These are phyloP conservation scores for Aspergillus cejpii DNA, from an alignment of 2,329 filamentous ascomycete species.

Conservation along the genomic window DNA sequence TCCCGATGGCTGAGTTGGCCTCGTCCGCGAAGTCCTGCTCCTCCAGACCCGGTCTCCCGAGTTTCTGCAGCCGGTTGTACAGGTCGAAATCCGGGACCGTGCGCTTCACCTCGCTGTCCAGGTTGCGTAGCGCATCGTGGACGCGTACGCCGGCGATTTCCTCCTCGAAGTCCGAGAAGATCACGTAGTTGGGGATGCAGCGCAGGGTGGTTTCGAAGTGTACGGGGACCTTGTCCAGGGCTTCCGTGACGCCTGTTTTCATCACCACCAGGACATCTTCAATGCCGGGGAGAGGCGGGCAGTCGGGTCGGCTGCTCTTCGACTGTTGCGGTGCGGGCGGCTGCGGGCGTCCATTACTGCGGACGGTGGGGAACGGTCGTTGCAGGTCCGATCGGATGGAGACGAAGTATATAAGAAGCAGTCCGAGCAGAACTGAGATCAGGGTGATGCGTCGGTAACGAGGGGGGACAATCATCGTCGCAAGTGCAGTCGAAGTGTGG, in stretches of 20 bases:
- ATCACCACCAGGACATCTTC: constrained; percentile 52
- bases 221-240: constrained; percentile 49
- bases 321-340: constrained; percentile 6
- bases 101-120: constrained; percentile 36
- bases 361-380: constrained; percentile 20
- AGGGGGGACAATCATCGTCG: constrained; percentile 39
- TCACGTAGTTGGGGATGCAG: constrained; percentile 50
- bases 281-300: constrained; percentile 37
- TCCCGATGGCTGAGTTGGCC: constrained; percentile 36
- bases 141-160: constrained; percentile 46
- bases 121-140: constrained; percentile 45
- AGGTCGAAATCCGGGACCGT: constrained; percentile 46
- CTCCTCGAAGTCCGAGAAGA: constrained; percentile 55
- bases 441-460: constrained; percentile 35
- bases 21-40: constrained; percentile 32
- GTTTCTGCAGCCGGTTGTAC: constrained; percentile 44
- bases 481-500: constrained; percentile 1
- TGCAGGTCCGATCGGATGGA: constrained; percentile 55
- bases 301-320: constrained; percentile 13
- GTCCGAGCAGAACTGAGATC: constrained; percentile 52
- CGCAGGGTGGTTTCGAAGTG: constrained; percentile 51
- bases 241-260: constrained; percentile 54
- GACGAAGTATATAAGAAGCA: constrained; percentile 53
- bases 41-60: constrained; percentile 42
- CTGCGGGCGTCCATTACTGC: constrained; percentile 39